Conservation (phyloP, 495 filamentous ascomycete genomes). For the Penicillium salamii region DNA sequence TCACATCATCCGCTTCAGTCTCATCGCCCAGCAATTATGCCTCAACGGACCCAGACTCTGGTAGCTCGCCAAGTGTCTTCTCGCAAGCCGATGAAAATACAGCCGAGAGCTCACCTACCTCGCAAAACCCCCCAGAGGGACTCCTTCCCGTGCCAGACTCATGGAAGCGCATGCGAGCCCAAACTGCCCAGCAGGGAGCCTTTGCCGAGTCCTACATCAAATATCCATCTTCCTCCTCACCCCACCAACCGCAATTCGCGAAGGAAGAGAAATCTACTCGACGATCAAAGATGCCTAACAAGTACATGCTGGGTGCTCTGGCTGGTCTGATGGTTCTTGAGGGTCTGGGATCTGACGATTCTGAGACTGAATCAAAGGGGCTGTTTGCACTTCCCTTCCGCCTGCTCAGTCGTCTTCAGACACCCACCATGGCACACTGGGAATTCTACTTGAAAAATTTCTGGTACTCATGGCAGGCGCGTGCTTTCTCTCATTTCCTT, state of each 20-base stretch:
- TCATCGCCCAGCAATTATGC: constrained; percentile 48
- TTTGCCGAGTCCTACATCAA: constrained; percentile 45
- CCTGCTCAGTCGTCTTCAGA: constrained; percentile 37
- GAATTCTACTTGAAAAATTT: constrained; percentile 26
- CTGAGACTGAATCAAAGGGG: constrained; percentile 63
- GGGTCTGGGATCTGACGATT: constrained; percentile 58
- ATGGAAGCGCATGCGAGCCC: constrained; percentile 62
- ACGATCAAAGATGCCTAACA: constrained; percentile 53
- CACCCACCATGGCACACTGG: constrained; percentile 25
- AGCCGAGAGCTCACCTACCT: constrained; percentile 23
- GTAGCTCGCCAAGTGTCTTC: constrained; percentile 44
- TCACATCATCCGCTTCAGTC: constrained; percentile 41
- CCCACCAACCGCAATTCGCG: constrained; percentile 10
- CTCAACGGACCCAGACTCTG: constrained; percentile 32
- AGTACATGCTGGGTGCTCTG: constrained; percentile 87
- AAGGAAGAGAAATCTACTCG: constrained; percentile 23
- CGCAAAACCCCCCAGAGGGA: constrained; percentile 47
- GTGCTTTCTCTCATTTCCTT: constrained; percentile 43
- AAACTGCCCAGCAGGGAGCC: constrained; percentile 37
- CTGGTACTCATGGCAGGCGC: constrained; percentile 41
- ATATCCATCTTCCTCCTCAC: constrained; percentile 13
- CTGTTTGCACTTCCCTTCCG: constrained; percentile 66
- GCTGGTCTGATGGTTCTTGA: constrained; percentile 90
- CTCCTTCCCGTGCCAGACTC: constrained; percentile 76
- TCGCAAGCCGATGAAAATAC: constrained; percentile 38